phyloP scores from a whole-genome alignment of 306 rosid genomes.

The Pyrus bretschneideri region DNA sequence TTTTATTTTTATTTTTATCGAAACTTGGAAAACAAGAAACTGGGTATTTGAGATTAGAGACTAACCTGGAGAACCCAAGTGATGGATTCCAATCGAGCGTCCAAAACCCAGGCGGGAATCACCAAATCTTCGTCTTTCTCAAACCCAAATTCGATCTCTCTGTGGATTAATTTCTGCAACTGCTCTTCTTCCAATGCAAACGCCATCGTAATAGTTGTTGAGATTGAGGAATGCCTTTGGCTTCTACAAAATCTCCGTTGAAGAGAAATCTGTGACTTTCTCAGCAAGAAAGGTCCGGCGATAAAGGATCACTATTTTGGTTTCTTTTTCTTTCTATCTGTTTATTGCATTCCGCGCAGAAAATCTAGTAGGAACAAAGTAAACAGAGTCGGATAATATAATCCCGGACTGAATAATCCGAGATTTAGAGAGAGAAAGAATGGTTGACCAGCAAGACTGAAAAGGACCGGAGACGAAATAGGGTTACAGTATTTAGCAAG shows the following conservation, averaged over 20 bases:
- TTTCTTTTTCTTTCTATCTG: not conserved
- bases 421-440: slow-evolving; percentile 9
- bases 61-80: slow-evolving; percentile 73
- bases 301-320: slow-evolving; percentile 34
- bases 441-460: slow-evolving; percentile 16
- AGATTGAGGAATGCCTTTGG: slow-evolving; percentile 1
- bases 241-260: slow-evolving; percentile 7
- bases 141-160: slow-evolving; percentile 45
- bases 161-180: slow-evolving; percentile 36
- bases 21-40: slow-evolving; percentile 6
- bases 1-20: not conserved
- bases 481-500: slow-evolving; percentile 23
- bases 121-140: slow-evolving; percentile 27
- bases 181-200: slow-evolving; percentile 39
- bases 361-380: slow-evolving; percentile 8
- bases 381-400: slow-evolving; percentile 2
- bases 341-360: not conserved
- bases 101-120: slow-evolving; percentile 31
- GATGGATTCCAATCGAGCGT: slow-evolving; percentile 59
- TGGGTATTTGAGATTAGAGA: slow-evolving; percentile 24
- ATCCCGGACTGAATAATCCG: not conserved
- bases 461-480: not conserved
- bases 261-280: slow-evolving; percentile 17
- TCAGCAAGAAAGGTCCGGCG: slow-evolving; percentile 36
- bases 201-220: not conserved